These are phyloP conservation scores for Coleophoma crateriformis DNA, from an alignment of 2,329 filamentous ascomycete genomes.

Conservation along the genomic window DNA sequence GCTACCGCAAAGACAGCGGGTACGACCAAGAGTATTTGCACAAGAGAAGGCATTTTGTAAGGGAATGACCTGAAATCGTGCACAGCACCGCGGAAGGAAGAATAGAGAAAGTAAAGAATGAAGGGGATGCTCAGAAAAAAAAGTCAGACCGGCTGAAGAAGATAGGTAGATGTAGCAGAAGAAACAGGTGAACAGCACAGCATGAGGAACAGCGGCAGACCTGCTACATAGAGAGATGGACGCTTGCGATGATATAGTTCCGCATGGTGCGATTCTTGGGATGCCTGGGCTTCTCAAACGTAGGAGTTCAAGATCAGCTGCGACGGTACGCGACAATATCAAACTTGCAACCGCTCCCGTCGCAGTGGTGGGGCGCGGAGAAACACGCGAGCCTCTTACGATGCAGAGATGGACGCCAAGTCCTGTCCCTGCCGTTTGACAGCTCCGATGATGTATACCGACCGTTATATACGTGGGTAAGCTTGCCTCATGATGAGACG, in stretches of 20 bases:
- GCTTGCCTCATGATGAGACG: too few relatives aligned
- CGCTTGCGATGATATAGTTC: slow-evolving; percentile 1
- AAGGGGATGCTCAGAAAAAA: slow-evolving; percentile 1
- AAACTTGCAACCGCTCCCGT: slow-evolving; percentile 6
- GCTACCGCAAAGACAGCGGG: slow-evolving; percentile 5
- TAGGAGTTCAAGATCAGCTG: background rate
- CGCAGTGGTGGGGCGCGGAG: slow-evolving; percentile 3
- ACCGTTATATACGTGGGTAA: too few relatives aligned
- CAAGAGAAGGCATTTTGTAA: slow-evolving; percentile 11
- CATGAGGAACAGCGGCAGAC: background rate
- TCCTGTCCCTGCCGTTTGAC: background rate
- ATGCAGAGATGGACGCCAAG: background rate
- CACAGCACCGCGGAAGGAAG: slow-evolving; percentile 4
- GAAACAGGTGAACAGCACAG: slow-evolving; percentile 1
- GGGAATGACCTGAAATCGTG: slow-evolving; percentile 2
- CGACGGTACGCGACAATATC: background rate
- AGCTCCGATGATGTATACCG: background rate
- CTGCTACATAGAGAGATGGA: background rate
- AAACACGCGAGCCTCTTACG: background rate
- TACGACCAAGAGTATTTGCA: slow-evolving; percentile 1
- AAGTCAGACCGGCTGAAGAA: slow-evolving; percentile 6
- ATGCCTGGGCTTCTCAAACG: slow-evolving; percentile 2
- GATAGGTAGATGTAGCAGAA: background rate
- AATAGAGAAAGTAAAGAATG: slow-evolving; percentile 5
- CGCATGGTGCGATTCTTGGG: slow-evolving; percentile 1